A percentile compares a stretch with the other conserved stretches of the same genome.
Conservation (phyloP, 306 rosid species). For the Aeschynomene evenia region DNA sequence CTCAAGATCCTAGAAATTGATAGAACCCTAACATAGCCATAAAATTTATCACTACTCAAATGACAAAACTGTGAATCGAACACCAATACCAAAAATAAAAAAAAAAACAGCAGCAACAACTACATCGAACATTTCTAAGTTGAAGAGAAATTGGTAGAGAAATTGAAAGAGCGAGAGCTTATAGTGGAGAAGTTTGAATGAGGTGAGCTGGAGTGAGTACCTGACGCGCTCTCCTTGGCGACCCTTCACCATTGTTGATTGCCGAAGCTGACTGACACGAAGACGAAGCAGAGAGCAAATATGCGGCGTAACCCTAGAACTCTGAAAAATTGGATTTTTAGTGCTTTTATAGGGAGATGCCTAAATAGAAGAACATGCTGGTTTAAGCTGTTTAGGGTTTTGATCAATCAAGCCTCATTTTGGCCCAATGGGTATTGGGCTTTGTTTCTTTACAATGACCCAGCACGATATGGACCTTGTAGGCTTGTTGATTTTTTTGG, state of each 20-base stretch:
- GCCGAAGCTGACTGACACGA: not conserved
- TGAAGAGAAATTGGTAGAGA: not conserved
- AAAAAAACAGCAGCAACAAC: not conserved
- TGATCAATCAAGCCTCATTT: not conserved
- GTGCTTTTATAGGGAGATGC: not conserved
- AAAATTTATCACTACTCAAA: too few relatives aligned
- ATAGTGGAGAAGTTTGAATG: too few relatives aligned
- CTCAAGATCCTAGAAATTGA: not conserved
- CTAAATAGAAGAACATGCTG: not conserved
- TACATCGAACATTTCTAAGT: not conserved
- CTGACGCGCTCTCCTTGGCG: conserved; percentile 91
- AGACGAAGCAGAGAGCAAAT: not conserved
- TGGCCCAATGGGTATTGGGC: not conserved
- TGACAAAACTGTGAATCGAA: not conserved
- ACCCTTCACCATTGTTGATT: conserved; percentile 71
- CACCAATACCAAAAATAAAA: not conserved
- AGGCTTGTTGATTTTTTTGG: not conserved
- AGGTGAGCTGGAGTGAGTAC: conserved; percentile 29
- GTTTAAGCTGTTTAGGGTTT: not conserved
- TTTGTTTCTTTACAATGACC: not conserved
- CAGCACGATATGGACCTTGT: too few relatives aligned
- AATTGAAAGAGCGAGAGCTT: not conserved
- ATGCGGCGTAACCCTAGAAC: conserved; percentile 19
- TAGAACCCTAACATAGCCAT: not conserved
- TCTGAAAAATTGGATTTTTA: not conserved